A percentile compares a stretch with the other conserved stretches of the same genome.
These are phyloP conservation scores for Raphanus sativus DNA, from an alignment of 345 rosid species.

Conservation along the genomic window DNA sequence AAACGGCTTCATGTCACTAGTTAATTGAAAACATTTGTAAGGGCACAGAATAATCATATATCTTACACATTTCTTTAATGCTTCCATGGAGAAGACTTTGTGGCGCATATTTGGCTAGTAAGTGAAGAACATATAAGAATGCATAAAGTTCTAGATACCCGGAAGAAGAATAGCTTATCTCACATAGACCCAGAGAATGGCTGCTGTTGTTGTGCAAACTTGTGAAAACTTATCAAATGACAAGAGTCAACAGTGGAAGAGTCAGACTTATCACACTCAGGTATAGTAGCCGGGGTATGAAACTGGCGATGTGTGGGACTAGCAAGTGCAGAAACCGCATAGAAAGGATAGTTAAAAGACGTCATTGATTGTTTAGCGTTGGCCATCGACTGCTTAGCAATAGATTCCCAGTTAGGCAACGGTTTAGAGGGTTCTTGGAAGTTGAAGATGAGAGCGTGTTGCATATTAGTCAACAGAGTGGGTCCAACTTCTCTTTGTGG, in stretches of 20 bases:
- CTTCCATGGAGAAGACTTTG: conserved; percentile 34
- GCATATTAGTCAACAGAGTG: conserved; percentile 20
- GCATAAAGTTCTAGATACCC: conserved; percentile 14
- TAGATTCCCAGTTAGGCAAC: conserved; percentile 75
- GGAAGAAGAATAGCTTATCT: conserved; percentile 15
- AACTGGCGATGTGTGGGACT: conserved; percentile 85
- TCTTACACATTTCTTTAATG: conserved; percentile 35
- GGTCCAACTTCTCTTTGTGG: conserved; percentile 35
- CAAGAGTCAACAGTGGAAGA: conserved; percentile 90
- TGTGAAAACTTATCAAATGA: conserved; percentile 91
- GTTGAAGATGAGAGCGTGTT: conserved; percentile 73
- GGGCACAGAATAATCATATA: conserved; percentile 33
- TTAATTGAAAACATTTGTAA: conserved; percentile 34
- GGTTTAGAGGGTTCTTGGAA: conserved; percentile 64
- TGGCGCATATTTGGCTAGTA: conserved; percentile 21
- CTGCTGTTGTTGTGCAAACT: conserved; percentile 52
- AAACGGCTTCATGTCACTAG: conserved; percentile 27
- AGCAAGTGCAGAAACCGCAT: conserved; percentile 90
- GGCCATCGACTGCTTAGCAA: conserved; percentile 76
- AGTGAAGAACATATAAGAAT: conserved; percentile 23
- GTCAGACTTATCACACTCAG: conserved; percentile 94
- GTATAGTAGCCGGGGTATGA: conserved; percentile 79
- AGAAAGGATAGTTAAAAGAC: conserved; percentile 70
- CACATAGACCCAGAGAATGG: conserved; percentile 33
- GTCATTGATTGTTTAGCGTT: conserved; percentile 53